A percentile compares a stretch with the other conserved stretches of the same genome.
phyloP scores from a whole-genome alignment of 169 alveolate genomes.

The Blepharisma undulans region DNA sequence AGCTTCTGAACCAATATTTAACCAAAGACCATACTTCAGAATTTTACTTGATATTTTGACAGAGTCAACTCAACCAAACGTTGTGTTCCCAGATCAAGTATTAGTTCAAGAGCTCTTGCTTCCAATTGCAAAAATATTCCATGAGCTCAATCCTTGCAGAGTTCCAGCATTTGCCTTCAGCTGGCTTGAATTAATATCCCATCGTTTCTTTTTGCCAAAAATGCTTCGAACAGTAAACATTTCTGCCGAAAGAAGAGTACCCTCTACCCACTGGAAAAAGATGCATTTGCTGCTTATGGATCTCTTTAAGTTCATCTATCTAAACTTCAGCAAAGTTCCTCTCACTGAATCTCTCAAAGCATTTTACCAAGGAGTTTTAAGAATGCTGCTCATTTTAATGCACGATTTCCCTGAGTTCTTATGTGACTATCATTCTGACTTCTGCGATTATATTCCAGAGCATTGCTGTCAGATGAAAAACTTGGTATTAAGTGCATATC shows the following conservation, averaged over 20 bases:
- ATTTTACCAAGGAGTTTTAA: constrained; percentile 72
- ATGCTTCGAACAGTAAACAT: constrained; percentile 78
- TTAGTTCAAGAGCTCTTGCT: constrained; percentile 52
- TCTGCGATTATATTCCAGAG: constrained; percentile 91
- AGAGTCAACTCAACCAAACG: constrained; percentile 45
- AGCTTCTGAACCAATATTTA: constrained; percentile 51
- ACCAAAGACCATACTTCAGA: constrained; percentile 82
- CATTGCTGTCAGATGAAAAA: constrained; percentile 93
- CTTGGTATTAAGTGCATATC: constrained; percentile 94
- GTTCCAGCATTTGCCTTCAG: constrained; percentile 96
- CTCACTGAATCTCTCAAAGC: constrained; percentile 48
- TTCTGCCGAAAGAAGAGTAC: constrained; percentile 69
- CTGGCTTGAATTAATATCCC: constrained; percentile 95
- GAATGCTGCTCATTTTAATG: constrained; percentile 87
- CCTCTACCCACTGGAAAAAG: constrained; percentile 47
- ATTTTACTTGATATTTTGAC: constrained; percentile 65
- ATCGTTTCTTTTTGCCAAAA: constrained; percentile 89
- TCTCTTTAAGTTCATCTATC: constrained; percentile 46
- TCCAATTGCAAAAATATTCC: constrained; percentile 68
- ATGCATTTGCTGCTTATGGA: constrained; percentile 56
- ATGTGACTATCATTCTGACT: constrained; percentile 89
- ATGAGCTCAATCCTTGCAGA: constrained; percentile 85
- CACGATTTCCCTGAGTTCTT: constrained; percentile 96
- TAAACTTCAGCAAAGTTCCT: constrained; percentile 40
- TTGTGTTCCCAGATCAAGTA: constrained; percentile 24